These are phyloP conservation scores for Tricholoma saponaceum DNA, from an alignment of 768 basidiomycete species.

Conservation along the genomic window DNA sequence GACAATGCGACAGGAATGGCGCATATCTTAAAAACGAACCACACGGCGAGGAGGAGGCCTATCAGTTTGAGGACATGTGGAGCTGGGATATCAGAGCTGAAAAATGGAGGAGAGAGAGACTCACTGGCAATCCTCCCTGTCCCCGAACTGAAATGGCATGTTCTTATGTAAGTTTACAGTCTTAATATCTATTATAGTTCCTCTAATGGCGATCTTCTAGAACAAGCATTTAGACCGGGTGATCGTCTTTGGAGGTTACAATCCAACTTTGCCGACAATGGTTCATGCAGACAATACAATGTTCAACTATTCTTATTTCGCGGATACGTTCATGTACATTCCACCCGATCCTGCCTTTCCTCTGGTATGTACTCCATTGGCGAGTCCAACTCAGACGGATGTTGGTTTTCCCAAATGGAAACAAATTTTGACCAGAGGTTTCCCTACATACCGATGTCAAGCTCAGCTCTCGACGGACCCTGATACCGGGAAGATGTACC, in stretches of 20 bases:
- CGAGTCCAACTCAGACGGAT: constrained; percentile 1
- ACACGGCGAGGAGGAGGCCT: constrained; percentile 20
- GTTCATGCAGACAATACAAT: constrained; percentile 9
- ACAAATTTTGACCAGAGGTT: constrained; percentile 36
- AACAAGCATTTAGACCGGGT: constrained; percentile 32
- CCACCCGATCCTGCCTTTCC: constrained; percentile 14
- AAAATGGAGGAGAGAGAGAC: constrained; percentile 26
- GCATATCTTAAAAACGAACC: constrained; percentile 20
- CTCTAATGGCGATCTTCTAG: too few relatives aligned
- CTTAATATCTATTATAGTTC: too few relatives aligned
- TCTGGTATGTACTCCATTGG: constrained; percentile 3
- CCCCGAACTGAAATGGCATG: constrained; percentile 26
- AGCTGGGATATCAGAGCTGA: constrained; percentile 24
- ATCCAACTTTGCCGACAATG: constrained; percentile 22
- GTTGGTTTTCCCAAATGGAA: constrained; percentile 22
- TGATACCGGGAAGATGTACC: constrained; percentile 30
- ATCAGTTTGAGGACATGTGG: constrained; percentile 26
- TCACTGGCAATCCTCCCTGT: constrained; percentile 27
- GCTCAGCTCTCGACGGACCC: constrained; percentile 29
- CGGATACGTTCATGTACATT: constrained; percentile 35
- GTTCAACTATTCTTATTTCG: constrained; percentile 34
- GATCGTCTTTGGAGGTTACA: constrained; percentile 39
- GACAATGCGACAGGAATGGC: constrained; percentile 29
- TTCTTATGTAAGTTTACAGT: constrained; percentile 22
- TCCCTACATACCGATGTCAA: constrained; percentile 37